phyloP scores from a whole-genome alignment of 108 stramenopile genomes.

The Hondaea fermentalgiana region DNA sequence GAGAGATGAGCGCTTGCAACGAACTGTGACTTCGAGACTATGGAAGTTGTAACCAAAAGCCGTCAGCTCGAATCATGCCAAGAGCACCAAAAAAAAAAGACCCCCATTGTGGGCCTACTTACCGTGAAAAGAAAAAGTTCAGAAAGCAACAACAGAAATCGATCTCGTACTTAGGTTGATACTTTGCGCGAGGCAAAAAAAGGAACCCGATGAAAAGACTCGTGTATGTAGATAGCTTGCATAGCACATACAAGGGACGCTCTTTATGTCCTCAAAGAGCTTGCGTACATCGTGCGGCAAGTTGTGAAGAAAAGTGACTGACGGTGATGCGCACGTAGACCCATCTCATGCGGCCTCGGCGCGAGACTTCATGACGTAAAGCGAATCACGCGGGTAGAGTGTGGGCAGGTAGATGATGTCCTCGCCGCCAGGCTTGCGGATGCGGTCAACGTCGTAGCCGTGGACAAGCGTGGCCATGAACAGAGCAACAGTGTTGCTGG shows the following conservation, averaged over 20 bases:
- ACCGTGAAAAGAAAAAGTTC: too few relatives aligned
- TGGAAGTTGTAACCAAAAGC: too few relatives aligned
- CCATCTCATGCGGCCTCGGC: background rate
- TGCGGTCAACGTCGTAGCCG: background rate
- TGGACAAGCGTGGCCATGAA: background rate
- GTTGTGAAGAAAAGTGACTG: background rate
- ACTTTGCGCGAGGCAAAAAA: too few relatives aligned
- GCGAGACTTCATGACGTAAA: background rate
- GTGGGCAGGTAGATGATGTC: background rate
- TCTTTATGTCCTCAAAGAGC: background rate
- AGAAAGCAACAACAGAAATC: too few relatives aligned
- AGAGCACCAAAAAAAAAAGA: rapidly evolving
- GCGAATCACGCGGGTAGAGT: background rate
- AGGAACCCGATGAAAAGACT: too few relatives aligned
- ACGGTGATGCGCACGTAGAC: background rate
- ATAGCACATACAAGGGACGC: too few relatives aligned
- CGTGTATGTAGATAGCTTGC: too few relatives aligned
- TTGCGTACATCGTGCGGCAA: background rate
- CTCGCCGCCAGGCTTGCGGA: background rate
- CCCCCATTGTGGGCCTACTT: too few relatives aligned
- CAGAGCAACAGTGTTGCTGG: background rate
- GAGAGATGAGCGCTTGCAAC: too few relatives aligned
- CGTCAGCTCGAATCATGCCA: too few relatives aligned
- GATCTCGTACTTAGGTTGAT: too few relatives aligned
- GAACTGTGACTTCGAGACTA: too few relatives aligned